Base-by-base conservation (phyloP, 148 eudicot species). In the Cornus suecica region DNA sequence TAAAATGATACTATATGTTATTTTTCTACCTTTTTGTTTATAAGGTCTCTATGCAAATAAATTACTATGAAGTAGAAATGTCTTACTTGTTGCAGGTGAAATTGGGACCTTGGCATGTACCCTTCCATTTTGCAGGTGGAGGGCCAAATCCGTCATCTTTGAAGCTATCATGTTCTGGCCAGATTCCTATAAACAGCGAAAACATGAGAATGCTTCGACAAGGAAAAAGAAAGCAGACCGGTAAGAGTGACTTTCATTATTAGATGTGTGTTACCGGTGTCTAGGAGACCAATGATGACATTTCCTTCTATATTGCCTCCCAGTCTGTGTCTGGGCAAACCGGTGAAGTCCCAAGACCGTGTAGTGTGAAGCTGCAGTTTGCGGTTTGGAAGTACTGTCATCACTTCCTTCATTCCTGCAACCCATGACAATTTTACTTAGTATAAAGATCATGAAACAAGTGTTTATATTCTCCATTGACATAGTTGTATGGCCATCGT, bases 61-160 rank as follows among this genome's bases (percentile, higher is more conserved):
- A 20, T 58, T 58, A n/a, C 62, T 20, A 4, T 20, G 8, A 58
- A 18, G 62, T 5, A 58, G 62, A 58, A 71, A 25, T 15, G 13
- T 0, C 72, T 65, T 66, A 78, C 80, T 78, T 78, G 71, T 66
- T 78, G 60, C 81, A 78, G 72, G 76, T 78, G 77, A 78, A 72
- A 60, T 78, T 78, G 25, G 78, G 41, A 37, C 73, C 67, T 27
- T 61, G 54, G 71, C 81, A 78, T 42, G 45, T n/a, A 7, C 81
- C 81, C 13, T 78, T 78, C 81, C 81, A 78, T 58, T 24, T 65
- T 1, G 81, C 60, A 11, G 81, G 81, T 34, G 77, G 81, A 28
- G 77, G 61, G 41, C 72, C 45, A 32, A 78, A n/a, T 1, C 32
- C 32, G 8, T 56, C 20, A 58, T 77, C 75, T 5, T 31, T 77